Base-by-base conservation (phyloP, 2,329 filamentous ascomycete species). In the Mycosphaerella sp. region DNA sequence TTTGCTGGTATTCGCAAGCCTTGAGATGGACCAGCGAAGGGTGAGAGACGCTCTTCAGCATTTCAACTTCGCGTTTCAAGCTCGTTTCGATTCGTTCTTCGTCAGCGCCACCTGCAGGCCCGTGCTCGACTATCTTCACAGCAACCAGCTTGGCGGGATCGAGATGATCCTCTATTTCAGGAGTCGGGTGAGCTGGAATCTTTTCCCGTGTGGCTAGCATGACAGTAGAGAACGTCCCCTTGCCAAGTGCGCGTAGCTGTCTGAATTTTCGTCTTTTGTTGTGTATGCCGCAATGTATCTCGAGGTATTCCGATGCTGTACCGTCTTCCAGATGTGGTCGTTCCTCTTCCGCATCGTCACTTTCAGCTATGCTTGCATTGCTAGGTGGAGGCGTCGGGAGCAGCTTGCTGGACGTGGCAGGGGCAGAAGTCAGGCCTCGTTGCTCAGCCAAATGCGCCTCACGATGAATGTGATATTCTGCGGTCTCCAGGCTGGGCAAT, bases 181-280 rank as follows among this genome's bases (percentile, higher is more conserved):
- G 71, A 13, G 64, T 64, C 3, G 59, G 56, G 35, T 65, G 59
- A 65, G 60, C 66, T 52, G 62, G 60, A 27, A 71, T 70, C 36
- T 81, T 78, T 65, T 94, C 82, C 62, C 86, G 89, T 9, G 90
- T 95, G 4, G 90, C 93, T 37, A 98, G 76, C 71, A 94, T 85
- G 16, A 98, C 93, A 64, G 87, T 87, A 67, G 90, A 96, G 68
- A 98, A 98, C 0, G 93, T 96, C 34, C 93, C 93, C 62, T 95
- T 88, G 4, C 93, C 93, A 5, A 98, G 78, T 58, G 84, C 74
- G 52, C 87, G 85, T 35, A 98, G 72, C 10, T 85, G 86, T 59
- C 87, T 81, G 82, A 93, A 98, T 50, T 85, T 81, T 16, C 81
- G 76, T 66, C 90, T 89, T 58, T 25, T 87, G 64, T 89, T 93